Percentiles rank a stretch among this genome's conserved stretches.
These are phyloP conservation scores for Corylus heterophylla DNA, from an alignment of 306 rosid species.

Conservation along the genomic window DNA sequence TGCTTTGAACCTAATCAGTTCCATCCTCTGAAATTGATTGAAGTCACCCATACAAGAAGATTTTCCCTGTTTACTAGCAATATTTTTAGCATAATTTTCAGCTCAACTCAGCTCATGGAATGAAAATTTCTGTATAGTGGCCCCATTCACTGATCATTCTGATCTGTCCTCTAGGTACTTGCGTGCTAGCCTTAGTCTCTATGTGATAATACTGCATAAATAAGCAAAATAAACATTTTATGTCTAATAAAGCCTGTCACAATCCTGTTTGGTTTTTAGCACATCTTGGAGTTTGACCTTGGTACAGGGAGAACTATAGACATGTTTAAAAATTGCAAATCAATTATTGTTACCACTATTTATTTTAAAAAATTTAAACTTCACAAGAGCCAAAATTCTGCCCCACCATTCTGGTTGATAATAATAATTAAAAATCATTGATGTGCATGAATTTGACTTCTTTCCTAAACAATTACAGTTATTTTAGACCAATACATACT, in stretches of 20 bases:
- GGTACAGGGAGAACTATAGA: neutral
- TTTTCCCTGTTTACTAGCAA: neutral
- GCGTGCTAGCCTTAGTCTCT: constrained; percentile 9
- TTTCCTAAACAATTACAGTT: constrained; percentile 12
- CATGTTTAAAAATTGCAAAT: neutral
- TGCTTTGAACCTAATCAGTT: constrained; percentile 19
- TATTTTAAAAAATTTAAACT: neutral
- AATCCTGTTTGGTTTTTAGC: constrained; percentile 23
- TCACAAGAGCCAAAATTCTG: constrained; percentile 23
- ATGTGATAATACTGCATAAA: constrained; percentile 1
- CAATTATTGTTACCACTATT: constrained; percentile 11
- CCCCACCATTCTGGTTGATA: constrained; percentile 23
- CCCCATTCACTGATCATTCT: constrained; percentile 8
- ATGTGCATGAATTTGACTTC: constrained; percentile 31
- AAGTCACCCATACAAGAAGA: neutral
- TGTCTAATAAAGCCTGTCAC: constrained; percentile 2
- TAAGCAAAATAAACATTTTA: neutral
- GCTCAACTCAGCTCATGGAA: neutral
- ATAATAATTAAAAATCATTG: constrained; percentile 16
- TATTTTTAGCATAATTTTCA: neutral
- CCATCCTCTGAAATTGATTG: constrained; percentile 3
- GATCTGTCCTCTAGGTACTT: constrained; percentile 3
- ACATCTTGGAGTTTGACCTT: constrained; percentile 33
- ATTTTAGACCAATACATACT: neutral
- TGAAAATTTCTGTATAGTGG: neutral